A percentile compares a stretch with the other conserved stretches of the same genome.
These are phyloP conservation scores for Trapa incisa DNA, from an alignment of 345 rosid species.

Conservation along the genomic window DNA sequence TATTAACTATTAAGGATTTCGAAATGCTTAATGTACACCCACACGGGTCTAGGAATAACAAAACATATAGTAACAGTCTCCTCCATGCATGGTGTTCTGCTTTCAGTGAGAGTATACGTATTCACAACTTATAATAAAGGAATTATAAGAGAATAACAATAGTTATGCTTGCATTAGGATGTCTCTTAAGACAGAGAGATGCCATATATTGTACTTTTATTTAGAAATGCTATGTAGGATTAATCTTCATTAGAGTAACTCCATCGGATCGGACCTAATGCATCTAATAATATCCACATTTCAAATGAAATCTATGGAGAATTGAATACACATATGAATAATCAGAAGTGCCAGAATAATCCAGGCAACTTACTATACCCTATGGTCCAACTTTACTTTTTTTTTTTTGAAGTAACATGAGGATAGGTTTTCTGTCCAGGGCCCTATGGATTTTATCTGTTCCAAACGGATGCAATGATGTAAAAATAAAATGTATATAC, in stretches of 20 bases:
- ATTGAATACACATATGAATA: not conserved
- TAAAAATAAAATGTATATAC: not conserved
- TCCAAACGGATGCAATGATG: not conserved
- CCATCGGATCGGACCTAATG: not conserved
- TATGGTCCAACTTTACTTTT: not conserved
- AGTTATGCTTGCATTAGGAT: not conserved
- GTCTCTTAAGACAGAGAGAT: not conserved
- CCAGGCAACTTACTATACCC: not conserved
- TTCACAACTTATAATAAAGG: too few relatives aligned
- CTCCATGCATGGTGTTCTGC: too few relatives aligned
- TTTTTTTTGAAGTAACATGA: not conserved
- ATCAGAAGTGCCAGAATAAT: not conserved
- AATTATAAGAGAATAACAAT: not conserved
- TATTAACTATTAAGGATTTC: too few relatives aligned
- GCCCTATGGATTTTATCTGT: not conserved
- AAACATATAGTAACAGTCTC: too few relatives aligned
- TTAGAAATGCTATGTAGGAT: not conserved
- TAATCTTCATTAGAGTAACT: not conserved
- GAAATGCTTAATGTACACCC: too few relatives aligned
- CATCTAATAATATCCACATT: not conserved
- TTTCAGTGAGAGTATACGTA: too few relatives aligned
- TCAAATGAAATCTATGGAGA: not conserved
- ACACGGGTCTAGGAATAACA: too few relatives aligned
- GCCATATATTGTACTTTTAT: not conserved
- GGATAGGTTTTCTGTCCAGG: not conserved